phyloP scores from a whole-genome alignment of 768 basidiomycete species.

The Coprinellus micaceus region DNA sequence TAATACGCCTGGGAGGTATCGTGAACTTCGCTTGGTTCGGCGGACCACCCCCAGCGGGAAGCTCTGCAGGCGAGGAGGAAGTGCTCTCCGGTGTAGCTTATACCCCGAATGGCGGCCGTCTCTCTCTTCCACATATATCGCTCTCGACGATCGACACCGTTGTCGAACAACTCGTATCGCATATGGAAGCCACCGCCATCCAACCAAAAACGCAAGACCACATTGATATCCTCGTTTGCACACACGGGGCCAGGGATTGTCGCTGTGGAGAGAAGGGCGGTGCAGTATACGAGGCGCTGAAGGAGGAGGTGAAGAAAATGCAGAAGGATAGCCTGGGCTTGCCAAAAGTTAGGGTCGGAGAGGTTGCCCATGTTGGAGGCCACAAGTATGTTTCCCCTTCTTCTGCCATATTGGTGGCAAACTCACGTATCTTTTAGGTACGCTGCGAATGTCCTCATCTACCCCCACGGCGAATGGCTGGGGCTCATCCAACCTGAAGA shows the following conservation, averaged over 20 bases:
- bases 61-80: neutral
- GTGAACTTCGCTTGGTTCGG: constrained; percentile 62
- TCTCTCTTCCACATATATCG: constrained; percentile 48
- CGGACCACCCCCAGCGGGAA: neutral
- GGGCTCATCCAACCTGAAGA: constrained; percentile 57
- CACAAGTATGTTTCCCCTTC: constrained; percentile 64
- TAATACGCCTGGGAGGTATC: constrained; percentile 45
- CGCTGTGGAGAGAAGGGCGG: constrained; percentile 69
- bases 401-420: neutral
- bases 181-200: constrained; percentile 16
- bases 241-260: constrained; percentile 76
- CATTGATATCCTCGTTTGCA: constrained; percentile 65
- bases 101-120: constrained; percentile 39
- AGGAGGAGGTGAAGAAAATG: constrained; percentile 45
- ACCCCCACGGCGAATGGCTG: constrained; percentile 73
- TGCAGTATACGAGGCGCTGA: constrained; percentile 50
- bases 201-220: constrained; percentile 18
- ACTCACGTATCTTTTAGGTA: constrained; percentile 35
- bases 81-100: constrained; percentile 47
- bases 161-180: constrained; percentile 32
- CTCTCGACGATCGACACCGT: constrained; percentile 50
- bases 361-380: constrained; percentile 79
- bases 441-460: constrained; percentile 67
- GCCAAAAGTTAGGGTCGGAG: constrained; percentile 45
- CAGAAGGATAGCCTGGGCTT: constrained; percentile 25